Evolutionary conservation across 352 stramenopile genomes (phyloP), one percentile per base, ranked within the genome.

Genomic region (Globisporangium barbulae): DNA sequence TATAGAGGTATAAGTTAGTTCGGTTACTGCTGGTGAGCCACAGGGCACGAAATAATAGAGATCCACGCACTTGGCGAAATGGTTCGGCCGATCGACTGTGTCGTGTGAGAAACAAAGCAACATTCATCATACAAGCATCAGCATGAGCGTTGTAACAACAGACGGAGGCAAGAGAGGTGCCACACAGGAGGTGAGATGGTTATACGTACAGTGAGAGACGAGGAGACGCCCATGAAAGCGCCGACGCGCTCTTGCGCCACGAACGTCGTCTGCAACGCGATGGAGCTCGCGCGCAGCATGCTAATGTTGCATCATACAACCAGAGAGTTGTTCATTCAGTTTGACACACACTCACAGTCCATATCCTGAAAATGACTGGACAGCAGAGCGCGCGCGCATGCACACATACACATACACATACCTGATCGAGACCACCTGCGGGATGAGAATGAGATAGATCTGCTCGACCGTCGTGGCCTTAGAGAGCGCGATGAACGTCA

Each of bases 171-270:
- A 39, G 19, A 65, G 25, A 52, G 17, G 45, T 19, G 45, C 28
- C n/a, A 39, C 5, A 61, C 1, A 58, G 12, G 30, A 30, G 5
- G 22, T 17, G 22, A n/a, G 12, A n/a, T 45, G 39, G 6, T 10
- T 5, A 22, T 9, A 19, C 61, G 41, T 54, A 93, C 85, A 69
- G 85, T 93, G 44, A 93, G 72, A 5, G 83, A 92, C 3, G 83
- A 89, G 0, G 85, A 91, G 25, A 93, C 76, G 37, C 85, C 85
- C 79, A 93, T 90, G 64, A 93, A 91, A 8, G 83, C 75, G 3
- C 85, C 85, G 17, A 91, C 71, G 35, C 83, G 83, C 54, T 91
- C 78, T 19, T 83, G 78, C 12, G 83, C 68, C 22, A 94, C 80
- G 31, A 90, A 77, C 28, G 79, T 78, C 25, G 85, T 92, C 65